A percentile compares a stretch with the other conserved stretches of the same genome.
Conservation (phyloP, 768 basidiomycete genomes). For the Russula earlei region DNA sequence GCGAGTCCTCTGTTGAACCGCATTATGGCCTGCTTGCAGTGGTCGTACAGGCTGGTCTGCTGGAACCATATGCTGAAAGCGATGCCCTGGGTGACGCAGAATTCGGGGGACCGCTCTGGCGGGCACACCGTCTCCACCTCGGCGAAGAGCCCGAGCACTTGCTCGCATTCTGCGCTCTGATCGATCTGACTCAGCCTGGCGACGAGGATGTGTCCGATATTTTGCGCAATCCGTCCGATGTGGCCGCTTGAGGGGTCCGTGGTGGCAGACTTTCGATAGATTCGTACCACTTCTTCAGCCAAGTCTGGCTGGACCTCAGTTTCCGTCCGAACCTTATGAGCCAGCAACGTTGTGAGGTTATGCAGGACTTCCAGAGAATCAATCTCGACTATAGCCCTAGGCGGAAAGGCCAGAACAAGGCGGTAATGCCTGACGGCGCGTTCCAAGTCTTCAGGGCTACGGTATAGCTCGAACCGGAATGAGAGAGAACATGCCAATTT, state of each 20-base stretch:
- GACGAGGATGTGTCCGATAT: neutral
- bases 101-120: neutral
- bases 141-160: neutral
- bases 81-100: neutral
- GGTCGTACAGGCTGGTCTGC: neutral
- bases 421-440: neutral
- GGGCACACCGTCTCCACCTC: neutral
- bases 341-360: neutral
- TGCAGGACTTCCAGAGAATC: neutral
- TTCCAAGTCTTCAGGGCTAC: neutral
- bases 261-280: neutral
- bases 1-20: neutral
- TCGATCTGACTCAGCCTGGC: neutral
- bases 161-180: neutral
- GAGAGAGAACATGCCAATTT: neutral
- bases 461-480: neutral
- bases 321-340: neutral
- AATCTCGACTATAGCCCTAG: neutral
- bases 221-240: neutral
- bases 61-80: neutral
- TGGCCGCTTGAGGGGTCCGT: neutral
- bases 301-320: neutral
- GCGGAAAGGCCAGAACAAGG: neutral
- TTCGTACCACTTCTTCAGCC: neutral
- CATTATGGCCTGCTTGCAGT: neutral